These are phyloP conservation scores for Phytophthora ramorum DNA, from an alignment of 352 stramenopile genomes.

Conservation along the genomic window DNA sequence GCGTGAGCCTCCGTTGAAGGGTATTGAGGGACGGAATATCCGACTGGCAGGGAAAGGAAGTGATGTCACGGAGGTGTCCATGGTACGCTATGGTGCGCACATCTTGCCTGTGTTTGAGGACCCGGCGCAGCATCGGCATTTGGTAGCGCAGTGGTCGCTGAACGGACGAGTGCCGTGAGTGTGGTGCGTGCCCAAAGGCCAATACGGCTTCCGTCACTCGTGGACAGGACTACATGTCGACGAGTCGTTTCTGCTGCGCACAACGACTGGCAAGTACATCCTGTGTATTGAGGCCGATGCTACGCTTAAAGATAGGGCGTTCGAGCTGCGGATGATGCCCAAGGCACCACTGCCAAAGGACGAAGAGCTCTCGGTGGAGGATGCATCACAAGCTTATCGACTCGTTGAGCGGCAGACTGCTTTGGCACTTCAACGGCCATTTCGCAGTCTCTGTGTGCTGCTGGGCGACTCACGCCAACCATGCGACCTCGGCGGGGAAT, in stretches of 20 bases:
- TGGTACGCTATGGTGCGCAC: conserved; percentile 66
- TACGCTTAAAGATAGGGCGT: conserved; percentile 57
- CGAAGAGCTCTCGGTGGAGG: conserved; percentile 63
- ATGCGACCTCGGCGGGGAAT: conserved; percentile 57
- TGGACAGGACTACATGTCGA: conserved; percentile 58
- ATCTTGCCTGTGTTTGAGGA: conserved; percentile 72
- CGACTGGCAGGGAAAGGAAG: conserved; percentile 60
- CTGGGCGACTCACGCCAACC: conserved; percentile 61
- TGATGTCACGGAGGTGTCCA: conserved; percentile 74
- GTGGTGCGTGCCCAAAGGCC: conserved; percentile 54
- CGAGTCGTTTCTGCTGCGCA: conserved; percentile 59
- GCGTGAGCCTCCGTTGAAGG: conserved; percentile 53
- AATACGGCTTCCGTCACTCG: conserved; percentile 73
- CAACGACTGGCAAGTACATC: conserved; percentile 70
- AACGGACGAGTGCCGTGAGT: conserved; percentile 63
- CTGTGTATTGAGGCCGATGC: conserved; percentile 72
- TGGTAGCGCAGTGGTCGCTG: conserved; percentile 59
- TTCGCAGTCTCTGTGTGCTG: conserved; percentile 64
- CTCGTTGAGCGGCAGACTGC: conserved; percentile 60
- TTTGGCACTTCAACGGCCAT: conserved; percentile 51
- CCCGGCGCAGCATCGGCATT: conserved; percentile 49
- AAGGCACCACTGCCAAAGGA: conserved; percentile 28
- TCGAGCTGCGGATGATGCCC: conserved; percentile 44
- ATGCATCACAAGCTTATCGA: conserved; percentile 67
- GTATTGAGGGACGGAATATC: conserved; percentile 67